phyloP scores from a whole-genome alignment of 192 early-diverging fungal species.

The Podila verticillata region DNA sequence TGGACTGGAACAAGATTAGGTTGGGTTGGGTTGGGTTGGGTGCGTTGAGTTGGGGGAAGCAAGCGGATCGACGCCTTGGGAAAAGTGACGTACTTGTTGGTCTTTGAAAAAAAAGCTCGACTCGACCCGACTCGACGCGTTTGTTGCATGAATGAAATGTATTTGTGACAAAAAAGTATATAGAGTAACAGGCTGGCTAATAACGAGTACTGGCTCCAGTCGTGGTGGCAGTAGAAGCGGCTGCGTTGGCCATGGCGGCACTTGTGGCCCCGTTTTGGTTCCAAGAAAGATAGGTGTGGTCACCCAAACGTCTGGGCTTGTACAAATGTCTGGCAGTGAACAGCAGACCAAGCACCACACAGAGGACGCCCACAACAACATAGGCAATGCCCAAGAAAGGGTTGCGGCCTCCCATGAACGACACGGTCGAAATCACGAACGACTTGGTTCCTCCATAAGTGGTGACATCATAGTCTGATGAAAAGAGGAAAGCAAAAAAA shows the following conservation, averaged over 20 bases:
- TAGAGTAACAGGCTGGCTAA: constrained; percentile 2
- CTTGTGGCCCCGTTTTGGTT: constrained; percentile 63
- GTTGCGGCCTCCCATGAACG: constrained; percentile 97
- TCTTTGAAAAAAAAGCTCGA: too few relatives aligned
- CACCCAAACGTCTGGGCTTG: constrained; percentile 95
- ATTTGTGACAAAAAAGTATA: too few relatives aligned
- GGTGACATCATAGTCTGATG: constrained; percentile 81
- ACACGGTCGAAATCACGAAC: constrained; percentile 92
- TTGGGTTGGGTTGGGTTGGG: constrained; percentile 19
- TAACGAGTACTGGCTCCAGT: constrained; percentile 34
- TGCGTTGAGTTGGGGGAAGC: constrained; percentile 16
- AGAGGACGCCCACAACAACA: constrained; percentile 91
- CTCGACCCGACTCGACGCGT: too few relatives aligned
- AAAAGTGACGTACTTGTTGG: too few relatives aligned
- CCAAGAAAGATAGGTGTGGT: constrained; percentile 97
- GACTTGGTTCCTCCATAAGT: constrained; percentile 96
- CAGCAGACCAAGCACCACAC: constrained; percentile 86
- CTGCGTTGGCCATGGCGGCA: constrained; percentile 20
- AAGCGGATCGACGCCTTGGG: not conserved
- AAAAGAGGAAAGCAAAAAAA: not conserved
- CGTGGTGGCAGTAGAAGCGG: constrained; percentile 29
- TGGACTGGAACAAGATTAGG: not conserved
- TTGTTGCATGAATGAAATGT: too few relatives aligned
- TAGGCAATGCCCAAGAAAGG: constrained; percentile 96
- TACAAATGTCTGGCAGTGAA: constrained; percentile 93